Base-by-base conservation (phyloP, 345 rosid species). In the Murraya koenigii region DNA sequence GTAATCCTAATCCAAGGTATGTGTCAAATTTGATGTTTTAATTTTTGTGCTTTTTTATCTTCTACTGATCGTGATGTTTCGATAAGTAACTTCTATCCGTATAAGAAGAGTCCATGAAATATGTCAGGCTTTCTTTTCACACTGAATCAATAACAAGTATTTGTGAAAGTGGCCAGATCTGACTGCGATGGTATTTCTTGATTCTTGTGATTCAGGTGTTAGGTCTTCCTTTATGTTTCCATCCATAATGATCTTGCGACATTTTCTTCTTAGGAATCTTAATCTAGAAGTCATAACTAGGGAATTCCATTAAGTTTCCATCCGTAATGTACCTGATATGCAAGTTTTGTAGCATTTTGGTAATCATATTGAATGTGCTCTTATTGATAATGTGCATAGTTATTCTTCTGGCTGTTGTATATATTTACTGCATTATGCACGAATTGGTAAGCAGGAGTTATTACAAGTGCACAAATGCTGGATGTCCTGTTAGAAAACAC, bases 1-100 rank as follows among this genome's bases (percentile, higher is more conserved):
- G 97, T 78, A 96, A 96, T 87, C 97, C 99, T 71, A 96, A 96
- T 85, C 99, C 99, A 72, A 90, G 99, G 99, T 92, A 82, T 62
- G 70, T 82, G 28, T 77, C 47, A 23, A 41, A 41, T 75, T 78
- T 72, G 59, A 67, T 75, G 61, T 73, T 78, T 33, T 41, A 59
- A 63, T 6, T 70, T 47, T 20, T 8, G 25, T 28, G 17, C 22
- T 52, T 25, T 74, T n/a, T 7, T 59, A 9, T 52, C 74, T 65
- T 41, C 52, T 25, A 14, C 25, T 79, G 17, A 7, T 61, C 26
- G 35, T 52, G 68, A 20, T 67, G 61, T 74, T 77, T 69, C 67
- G 19, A 35, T 56, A 23, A 58, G 33, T 49, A 66, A 10, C 28
- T 71, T 49, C 44, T 30, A 66, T 25, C 28, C 5, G 32, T 15